Percentiles rank a stretch among this genome's conserved stretches.
Conservation (phyloP, 371 early-diverging fungal species). For the Mucor saturninus region DNA sequence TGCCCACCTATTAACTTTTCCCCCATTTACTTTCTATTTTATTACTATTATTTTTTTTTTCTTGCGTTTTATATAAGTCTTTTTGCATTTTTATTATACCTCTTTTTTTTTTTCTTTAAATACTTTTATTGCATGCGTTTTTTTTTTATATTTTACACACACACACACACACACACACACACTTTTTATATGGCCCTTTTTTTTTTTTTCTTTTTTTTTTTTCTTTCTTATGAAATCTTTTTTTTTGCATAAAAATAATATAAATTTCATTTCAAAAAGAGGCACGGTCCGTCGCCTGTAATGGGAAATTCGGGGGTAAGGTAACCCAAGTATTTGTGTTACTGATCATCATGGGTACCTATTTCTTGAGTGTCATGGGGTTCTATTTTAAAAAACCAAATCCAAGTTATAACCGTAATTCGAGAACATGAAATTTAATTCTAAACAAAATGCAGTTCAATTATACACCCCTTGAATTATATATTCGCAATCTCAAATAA, state of each 20-base stretch:
- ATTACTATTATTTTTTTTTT: background rate
- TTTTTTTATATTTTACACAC: constrained; percentile 1
- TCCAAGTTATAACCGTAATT: constrained; percentile 4
- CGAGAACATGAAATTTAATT: background rate
- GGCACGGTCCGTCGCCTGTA: background rate
- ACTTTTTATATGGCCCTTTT: background rate
- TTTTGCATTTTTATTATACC: constrained; percentile 8
- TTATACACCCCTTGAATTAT: background rate
- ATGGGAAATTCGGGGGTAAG: background rate
- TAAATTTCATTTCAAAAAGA: background rate
- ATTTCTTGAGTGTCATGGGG: background rate
- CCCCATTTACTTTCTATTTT: background rate
- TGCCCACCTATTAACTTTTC: constrained; percentile 28
- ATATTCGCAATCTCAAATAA: too few species aligned
- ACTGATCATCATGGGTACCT: background rate
- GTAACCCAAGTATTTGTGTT: background rate
- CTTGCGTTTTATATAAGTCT: background rate
- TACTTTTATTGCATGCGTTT: constrained; percentile 15
- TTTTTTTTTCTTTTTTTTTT: constrained; percentile 5
- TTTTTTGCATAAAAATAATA: constrained; percentile 1
- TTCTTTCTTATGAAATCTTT: constrained; percentile 5
- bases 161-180: background rate
- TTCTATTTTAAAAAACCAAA: background rate
- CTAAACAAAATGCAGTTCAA: background rate
- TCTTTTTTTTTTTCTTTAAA: constrained; percentile 4